These are phyloP conservation scores for Cryphonectria naterciae DNA, from an alignment of 2,329 filamentous ascomycete species.

Conservation along the genomic window DNA sequence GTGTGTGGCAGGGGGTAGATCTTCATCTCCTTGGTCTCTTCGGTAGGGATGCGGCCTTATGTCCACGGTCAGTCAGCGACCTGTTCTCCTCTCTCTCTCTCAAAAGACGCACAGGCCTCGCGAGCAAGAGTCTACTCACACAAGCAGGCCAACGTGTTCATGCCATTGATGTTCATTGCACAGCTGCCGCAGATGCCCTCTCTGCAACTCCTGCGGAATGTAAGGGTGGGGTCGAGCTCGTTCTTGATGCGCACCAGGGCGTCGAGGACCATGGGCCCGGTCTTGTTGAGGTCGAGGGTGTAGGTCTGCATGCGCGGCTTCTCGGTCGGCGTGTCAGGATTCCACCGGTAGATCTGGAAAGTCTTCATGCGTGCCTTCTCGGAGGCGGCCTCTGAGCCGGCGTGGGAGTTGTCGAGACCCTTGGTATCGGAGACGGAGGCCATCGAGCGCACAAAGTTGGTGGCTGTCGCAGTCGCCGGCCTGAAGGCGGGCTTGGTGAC, in stretches of 20 bases:
- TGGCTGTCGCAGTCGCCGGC: conserved; percentile 36
- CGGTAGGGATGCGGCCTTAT: conserved; percentile 92
- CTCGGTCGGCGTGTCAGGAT: conserved; percentile 85
- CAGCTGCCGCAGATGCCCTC: conserved; percentile 99
- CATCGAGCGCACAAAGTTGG: conserved; percentile 56
- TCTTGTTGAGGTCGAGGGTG: conserved; percentile 96
- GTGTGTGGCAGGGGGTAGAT: conserved; percentile 98
- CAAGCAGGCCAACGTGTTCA: conserved; percentile 95
- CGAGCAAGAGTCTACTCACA: conserved; percentile 67
- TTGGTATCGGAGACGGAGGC: conserved; percentile 59
- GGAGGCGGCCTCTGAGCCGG: conserved; percentile 49
- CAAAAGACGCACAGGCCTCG: neutral
- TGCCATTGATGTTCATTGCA: conserved; percentile 99
- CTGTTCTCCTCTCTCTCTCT: neutral
- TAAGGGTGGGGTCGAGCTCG: conserved; percentile 94
- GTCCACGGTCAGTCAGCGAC: conserved; percentile 7
- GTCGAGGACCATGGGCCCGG: conserved; percentile 97
- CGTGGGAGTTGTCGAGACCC: conserved; percentile 26
- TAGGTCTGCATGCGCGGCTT: conserved; percentile 98
- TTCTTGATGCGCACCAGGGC: conserved; percentile 99
- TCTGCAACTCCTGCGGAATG: conserved; percentile 92
- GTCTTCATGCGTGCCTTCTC: conserved; percentile 79
- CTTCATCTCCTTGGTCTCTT: conserved; percentile 79
- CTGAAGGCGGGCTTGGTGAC: conserved; percentile 48
- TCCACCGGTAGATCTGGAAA: conserved; percentile 99